phyloP scores from a whole-genome alignment of 1,284 basidiomycete genomes.

The Xerocomus amazonicus region DNA sequence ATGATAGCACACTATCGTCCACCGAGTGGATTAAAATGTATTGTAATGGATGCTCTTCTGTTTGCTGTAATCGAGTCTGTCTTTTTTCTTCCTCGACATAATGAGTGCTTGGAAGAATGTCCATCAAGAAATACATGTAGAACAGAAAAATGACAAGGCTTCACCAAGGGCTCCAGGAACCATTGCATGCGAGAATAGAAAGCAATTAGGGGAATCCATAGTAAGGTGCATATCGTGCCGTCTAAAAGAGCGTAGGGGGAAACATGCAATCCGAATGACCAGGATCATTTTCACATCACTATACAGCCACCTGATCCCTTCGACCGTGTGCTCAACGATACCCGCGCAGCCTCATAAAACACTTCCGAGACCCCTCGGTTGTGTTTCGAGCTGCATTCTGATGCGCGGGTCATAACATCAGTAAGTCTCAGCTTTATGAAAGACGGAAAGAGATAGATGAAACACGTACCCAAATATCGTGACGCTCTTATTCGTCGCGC shows the following conservation, averaged over 20 bases:
- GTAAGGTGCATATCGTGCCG: slow-evolving; percentile 17
- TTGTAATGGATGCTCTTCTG: slow-evolving; percentile 20
- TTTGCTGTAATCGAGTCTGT: slow-evolving; percentile 27
- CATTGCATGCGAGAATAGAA: not conserved
- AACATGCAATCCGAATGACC: not conserved
- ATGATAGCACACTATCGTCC: slow-evolving; percentile 3
- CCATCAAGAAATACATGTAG: slow-evolving; percentile 19
- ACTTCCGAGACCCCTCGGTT: slow-evolving; percentile 92
- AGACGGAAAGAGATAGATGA: not conserved
- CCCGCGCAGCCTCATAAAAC: slow-evolving; percentile 84
- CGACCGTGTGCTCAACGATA: slow-evolving; percentile 71
- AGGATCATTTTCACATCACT: slow-evolving; percentile 45
- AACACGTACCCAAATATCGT: slow-evolving; percentile 77
- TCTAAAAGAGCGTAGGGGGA: slow-evolving; percentile 4
- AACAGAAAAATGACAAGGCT: not conserved
- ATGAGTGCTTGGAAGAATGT: not conserved
- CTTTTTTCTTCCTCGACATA: slow-evolving; percentile 1
- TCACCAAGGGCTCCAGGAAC: not conserved
- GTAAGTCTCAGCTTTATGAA: too few species aligned
- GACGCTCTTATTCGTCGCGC: slow-evolving; percentile 89
- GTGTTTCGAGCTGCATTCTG: slow-evolving; percentile 95
- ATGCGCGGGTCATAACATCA: not conserved
- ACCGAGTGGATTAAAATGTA: slow-evolving; percentile 19
- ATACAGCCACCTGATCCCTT: slow-evolving; percentile 60
- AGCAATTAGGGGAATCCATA: slow-evolving; percentile 24